Base-by-base conservation (phyloP, 768 basidiomycete species). In the Tephrocybe sp. region DNA sequence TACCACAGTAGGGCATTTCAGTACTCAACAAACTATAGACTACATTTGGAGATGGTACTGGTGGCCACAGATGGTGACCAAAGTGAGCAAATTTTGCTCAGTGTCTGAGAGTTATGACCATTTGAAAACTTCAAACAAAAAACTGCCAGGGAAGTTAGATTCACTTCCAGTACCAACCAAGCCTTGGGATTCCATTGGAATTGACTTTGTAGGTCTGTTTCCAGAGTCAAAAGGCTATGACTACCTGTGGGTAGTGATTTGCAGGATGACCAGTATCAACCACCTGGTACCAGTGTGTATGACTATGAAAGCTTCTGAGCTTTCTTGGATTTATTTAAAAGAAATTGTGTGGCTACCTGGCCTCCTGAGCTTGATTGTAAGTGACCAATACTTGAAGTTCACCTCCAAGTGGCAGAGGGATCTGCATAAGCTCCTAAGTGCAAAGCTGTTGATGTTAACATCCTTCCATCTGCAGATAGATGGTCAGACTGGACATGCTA, bases 131-230 rank as follows among this genome's bases (percentile, higher is more conserved):
- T 38, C 32, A 0, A 63, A 54, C 24, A 23, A 50, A 5, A 28
- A 43, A 20, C 68, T 67, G 0, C 12, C 53, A 1, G 71, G 72
- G 12, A 54, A 68, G 9, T 54, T 72, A 0, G 68, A 72, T 28
- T 38, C 55, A 1, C 56, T 68, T 11, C 68, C 67, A 0, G 55
- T 72, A 0, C 70, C 68, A 0, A 56, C 45, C 0, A 48, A 54
- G 3, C 75, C 73, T 5, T 74, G 70, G 70, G 61, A 67, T 1
- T 64, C 66, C 0, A 72, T 77, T 0, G 68, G 65, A 0, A 72
- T 77, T 47, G 44, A 45, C 28, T 45, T 45, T 34, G 28, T 45
- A 26, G 44, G 44, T 12, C 44, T 26, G 3, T 45, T 45, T n/a
- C 44, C 44, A 17, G 44, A 30, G n/a, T 30, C 44, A 20, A 45